Conservation (phyloP, 2,329 filamentous ascomycete species). For the Elsinoe perseae region DNA sequence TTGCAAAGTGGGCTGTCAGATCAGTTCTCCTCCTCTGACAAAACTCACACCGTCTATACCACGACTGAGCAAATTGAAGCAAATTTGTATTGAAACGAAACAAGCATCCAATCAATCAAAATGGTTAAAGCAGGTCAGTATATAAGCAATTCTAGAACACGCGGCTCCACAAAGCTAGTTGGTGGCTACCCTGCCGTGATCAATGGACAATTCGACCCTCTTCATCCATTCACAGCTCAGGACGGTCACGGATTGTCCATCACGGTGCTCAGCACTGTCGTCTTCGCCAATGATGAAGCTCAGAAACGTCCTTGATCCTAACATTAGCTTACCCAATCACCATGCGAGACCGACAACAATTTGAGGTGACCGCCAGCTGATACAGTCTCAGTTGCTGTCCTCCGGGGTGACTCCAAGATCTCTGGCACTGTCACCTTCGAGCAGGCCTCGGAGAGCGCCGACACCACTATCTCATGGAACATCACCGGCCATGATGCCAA, state of each 20-base stretch:
- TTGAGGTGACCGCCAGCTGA: conserved; percentile 19
- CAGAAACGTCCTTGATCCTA: neutral
- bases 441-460: conserved; percentile 72
- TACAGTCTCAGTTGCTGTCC: conserved; percentile 65
- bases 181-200: neutral
- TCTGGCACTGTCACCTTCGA: conserved; percentile 90
- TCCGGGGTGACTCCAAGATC: conserved; percentile 97
- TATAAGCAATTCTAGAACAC: neutral
- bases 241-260: conserved; percentile 2
- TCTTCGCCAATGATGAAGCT: neutral
- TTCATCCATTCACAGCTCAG: conserved; percentile 9
- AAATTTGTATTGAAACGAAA: conserved; percentile 24
- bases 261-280: neutral
- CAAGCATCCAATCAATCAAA: conserved; percentile 53
- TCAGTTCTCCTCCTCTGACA: neutral
- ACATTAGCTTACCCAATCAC: neutral
- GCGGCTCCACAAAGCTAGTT: neutral
- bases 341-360: neutral
- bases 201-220: neutral
- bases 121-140: conserved; percentile 97
- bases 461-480: conserved; percentile 86
- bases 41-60: neutral
- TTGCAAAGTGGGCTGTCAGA: conserved; percentile 7
- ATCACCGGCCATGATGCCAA: conserved; percentile 89
- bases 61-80: conserved; percentile 3